Evolutionary conservation across 2,329 filamentous ascomycete genomes (phyloP), one percentile per base, ranked within the genome.

Genomic region (Hymenoscyphus fraxineus): DNA sequence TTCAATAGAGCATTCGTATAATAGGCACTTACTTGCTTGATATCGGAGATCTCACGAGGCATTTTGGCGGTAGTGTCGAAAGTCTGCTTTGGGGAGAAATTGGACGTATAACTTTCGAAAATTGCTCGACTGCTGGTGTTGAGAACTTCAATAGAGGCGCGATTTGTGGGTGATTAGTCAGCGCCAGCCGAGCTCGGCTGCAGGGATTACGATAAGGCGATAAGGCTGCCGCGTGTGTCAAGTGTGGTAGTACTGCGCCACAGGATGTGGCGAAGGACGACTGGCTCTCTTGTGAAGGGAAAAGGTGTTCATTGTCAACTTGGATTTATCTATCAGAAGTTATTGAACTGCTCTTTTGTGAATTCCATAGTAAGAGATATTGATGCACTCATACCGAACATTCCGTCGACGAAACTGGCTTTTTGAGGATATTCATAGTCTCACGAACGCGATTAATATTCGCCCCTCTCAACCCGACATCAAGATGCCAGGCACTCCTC

Each of bases 1-100:
- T 54, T 27, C 3, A 13, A 31, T 13, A 4, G 19, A 54, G 10
- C 3, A 19, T 31, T 54, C 19, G 47, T 19, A 54, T 7, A 38
- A 0, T 6, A 6, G 13, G 0, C 70, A 71, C 80, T 66, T 78
- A 89, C 86, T 83, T 88, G 84, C 85, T 99, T 98, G 88, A 98
- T 98, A 81, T 98, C 95, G 80, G 63, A 64, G 44, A 61, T 59
- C 59, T 64, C 59, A 40, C 59, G 59, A 64, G 63, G 63, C 59
- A 64, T 64, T 59, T 64, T 64, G 59, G 63, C 59, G 63, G 59
- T 59, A 80, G 69, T 68, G 61, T 66, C 64, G 68, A 69, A 35
- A 57, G 62, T 60, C 56, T 65, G 67, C 60, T 58, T 62, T 65
- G 38, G 59, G 64, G 55, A 63, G 57, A 67, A 35, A 68, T 69